phyloP scores from a whole-genome alignment of 306 rosid genomes.

The Casuarina cunninghamiana region DNA sequence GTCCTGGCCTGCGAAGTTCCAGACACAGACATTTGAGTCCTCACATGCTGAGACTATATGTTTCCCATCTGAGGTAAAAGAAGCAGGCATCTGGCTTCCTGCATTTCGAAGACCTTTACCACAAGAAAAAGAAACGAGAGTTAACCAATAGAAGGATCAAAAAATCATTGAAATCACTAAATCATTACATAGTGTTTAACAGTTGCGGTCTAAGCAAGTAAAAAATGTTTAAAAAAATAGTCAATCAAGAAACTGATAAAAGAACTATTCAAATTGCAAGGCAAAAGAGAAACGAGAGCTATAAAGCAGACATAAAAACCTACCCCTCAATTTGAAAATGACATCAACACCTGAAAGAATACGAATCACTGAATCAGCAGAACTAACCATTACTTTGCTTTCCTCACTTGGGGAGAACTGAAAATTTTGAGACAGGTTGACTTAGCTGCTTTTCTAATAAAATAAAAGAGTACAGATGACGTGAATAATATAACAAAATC shows the following conservation, averaged over 20 bases:
- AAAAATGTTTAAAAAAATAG: background rate
- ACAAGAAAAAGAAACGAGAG: background rate
- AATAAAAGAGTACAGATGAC: constrained; percentile 1
- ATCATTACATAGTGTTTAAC: background rate
- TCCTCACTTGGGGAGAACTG: constrained; percentile 66
- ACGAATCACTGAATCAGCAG: constrained; percentile 67
- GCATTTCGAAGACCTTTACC: constrained; percentile 54
- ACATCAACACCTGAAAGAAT: constrained; percentile 51
- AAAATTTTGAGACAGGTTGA: constrained; percentile 14
- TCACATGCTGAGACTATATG: constrained; percentile 68
- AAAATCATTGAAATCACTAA: background rate
- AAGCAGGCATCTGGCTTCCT: constrained; percentile 66
- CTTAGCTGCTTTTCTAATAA: constrained; percentile 18
- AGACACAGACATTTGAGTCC: constrained; percentile 69
- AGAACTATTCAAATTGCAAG: background rate
- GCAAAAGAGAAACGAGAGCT: background rate
- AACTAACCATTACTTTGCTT: constrained; percentile 59
- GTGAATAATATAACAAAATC: constrained; percentile 20
- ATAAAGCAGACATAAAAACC: constrained; percentile 7
- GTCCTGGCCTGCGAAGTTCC: constrained; percentile 63
- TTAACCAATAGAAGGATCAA: constrained; percentile 1
- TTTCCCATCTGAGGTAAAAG: constrained; percentile 81
- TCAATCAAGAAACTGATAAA: background rate
- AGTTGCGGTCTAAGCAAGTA: background rate
- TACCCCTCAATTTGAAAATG: constrained; percentile 66